Evolutionary conservation across 116 monocot genomes (phyloP), one percentile per base, ranked within the genome.

Genomic region (Phalaenopsis hybrid): DNA sequence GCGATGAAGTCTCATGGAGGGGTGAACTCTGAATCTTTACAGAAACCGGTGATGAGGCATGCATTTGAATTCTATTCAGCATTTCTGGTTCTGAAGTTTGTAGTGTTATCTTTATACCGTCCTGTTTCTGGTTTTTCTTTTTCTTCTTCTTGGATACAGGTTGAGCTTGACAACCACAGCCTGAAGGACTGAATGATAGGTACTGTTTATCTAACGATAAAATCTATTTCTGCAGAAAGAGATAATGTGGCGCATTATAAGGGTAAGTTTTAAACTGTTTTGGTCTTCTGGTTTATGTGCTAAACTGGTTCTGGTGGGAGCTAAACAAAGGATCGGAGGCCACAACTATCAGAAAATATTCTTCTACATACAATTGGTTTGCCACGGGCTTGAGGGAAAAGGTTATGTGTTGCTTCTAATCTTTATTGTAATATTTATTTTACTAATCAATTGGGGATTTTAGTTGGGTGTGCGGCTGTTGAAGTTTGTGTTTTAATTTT

Each of bases 81-180:
- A 15, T 73, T 82, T 80, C 18, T 13, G 44, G 18, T 50, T 21
- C 20, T 8, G 45, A 63, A 51, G 10, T 80, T 33, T 81, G 51
- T 88, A 79, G 81, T 85, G 76, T 83, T 82, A 86, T 88, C 81
- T 84, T 90, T 87, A 83, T 87, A 33, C 74, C 81, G 78, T 72
- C 75, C 81, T 83, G 45, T 37, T 37, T 80, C 74, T 34, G 81
- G 77, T 31, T 89, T 81, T 63, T 46, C 46, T 85, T 81, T 67
- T n/a, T 51, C 57, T 59, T 45, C 81, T 57, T 51, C 73, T 76
- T 52, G 81, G 4, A 72, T 55, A 49, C 83, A 90, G 90, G 81
- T 83, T 85, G 58, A 90, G 87, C 81, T 75, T 90, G 81, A 73
- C 81, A 43, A 83, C 87, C 28, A 85, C 81, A 28, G 90, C 90